Conservation (phyloP, 805 yeast genomes). For the Starmerella vaccinii region DNA sequence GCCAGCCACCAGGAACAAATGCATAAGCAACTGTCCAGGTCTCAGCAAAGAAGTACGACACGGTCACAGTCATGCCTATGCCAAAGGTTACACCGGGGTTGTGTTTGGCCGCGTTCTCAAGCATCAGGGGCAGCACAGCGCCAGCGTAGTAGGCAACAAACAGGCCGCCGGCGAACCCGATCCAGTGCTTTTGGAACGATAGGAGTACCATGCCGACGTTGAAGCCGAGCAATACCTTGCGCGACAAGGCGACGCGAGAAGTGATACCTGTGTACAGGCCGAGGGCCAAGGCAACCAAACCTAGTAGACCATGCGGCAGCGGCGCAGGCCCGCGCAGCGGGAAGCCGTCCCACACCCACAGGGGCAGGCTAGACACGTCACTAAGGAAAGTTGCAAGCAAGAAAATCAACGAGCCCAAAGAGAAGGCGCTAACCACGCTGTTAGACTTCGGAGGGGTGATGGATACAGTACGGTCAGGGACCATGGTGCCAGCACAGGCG, state of each 20-base stretch:
- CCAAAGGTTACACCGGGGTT: constrained; percentile 42
- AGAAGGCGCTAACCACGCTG: constrained; percentile 44
- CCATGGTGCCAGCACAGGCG: constrained; percentile 38
- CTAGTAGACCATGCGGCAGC: constrained; percentile 63
- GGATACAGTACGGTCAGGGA: constrained; percentile 12
- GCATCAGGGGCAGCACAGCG: constrained; percentile 49
- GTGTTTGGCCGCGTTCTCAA: constrained; percentile 47
- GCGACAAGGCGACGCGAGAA: constrained; percentile 25
- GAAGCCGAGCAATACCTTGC: constrained; percentile 37
- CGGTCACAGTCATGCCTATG: constrained; percentile 37
- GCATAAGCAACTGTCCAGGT: constrained; percentile 98
- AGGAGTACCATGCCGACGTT: constrained; percentile 43
- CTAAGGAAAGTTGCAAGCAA: constrained; percentile 62
- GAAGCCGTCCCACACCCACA: constrained; percentile 95
- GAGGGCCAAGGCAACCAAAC: constrained; percentile 46
- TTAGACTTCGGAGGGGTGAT: constrained; percentile 4
- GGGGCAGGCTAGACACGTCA: constrained; percentile 77
- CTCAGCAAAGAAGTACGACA: constrained; percentile 60
- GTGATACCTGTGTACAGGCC: constrained; percentile 45
- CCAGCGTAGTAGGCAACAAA: constrained; percentile 50
- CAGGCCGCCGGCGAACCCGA: constrained; percentile 65
- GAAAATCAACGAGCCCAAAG: constrained; percentile 68
- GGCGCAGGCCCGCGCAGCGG: constrained; percentile 83
- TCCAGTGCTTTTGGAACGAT: constrained; percentile 52
- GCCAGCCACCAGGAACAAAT: constrained; percentile 88